Conservation (phyloP, 1,284 basidiomycete genomes). For the Coniferiporia weirii region DNA sequence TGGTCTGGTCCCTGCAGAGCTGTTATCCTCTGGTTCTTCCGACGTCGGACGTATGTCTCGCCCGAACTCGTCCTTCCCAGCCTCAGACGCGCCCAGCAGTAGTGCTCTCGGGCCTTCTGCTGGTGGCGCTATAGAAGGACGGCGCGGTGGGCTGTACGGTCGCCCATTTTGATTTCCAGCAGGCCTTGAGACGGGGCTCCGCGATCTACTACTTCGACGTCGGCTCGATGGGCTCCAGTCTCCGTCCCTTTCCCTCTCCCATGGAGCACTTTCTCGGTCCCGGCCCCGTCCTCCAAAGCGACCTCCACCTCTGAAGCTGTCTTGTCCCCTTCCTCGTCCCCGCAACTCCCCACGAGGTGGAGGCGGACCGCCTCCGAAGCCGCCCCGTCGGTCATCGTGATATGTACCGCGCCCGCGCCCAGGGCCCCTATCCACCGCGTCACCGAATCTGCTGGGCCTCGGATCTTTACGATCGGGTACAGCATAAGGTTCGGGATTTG, state of each 20-base stretch:
- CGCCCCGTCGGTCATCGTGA: not conserved
- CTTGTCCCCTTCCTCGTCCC: not conserved
- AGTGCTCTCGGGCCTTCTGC: constrained; percentile 23
- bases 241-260: constrained; percentile 44
- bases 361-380: not conserved
- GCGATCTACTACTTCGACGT: constrained; percentile 55
- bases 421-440: constrained; percentile 31
- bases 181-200: constrained; percentile 51
- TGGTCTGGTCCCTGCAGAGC: constrained; percentile 29
- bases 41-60: constrained; percentile 62
- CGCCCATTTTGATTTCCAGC: constrained; percentile 42
- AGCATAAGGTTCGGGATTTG: constrained; percentile 41
- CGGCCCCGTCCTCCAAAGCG: constrained; percentile 11
- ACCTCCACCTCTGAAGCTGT: not conserved
- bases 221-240: constrained; percentile 27
- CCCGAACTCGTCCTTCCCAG: constrained; percentile 74
- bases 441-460: constrained; percentile 42
- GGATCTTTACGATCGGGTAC: constrained; percentile 39
- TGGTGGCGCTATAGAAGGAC: constrained; percentile 32
- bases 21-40: constrained; percentile 28
- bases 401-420: constrained; percentile 25
- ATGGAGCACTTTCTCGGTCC: constrained; percentile 29
- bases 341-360: not conserved
- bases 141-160: constrained; percentile 51
- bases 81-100: constrained; percentile 25